phyloP scores from a whole-genome alignment of 2,329 filamentous ascomycete species.

The Alternaria arbusti region DNA sequence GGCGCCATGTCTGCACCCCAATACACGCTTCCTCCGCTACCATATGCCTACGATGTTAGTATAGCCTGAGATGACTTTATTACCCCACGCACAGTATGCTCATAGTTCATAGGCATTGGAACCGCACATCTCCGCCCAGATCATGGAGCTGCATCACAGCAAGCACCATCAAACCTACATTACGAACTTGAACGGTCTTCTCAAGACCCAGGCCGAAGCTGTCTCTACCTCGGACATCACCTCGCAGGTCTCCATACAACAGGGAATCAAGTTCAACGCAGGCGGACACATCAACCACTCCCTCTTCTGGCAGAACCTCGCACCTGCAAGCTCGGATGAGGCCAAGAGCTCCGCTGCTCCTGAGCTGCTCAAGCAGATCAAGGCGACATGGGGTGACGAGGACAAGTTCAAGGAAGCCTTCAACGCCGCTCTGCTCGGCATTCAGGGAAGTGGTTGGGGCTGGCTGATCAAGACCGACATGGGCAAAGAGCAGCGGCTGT shows the following conservation, averaged over 20 bases:
- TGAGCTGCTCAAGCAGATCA: slow-evolving; percentile 66
- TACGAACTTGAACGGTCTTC: slow-evolving; percentile 73
- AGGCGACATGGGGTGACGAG: slow-evolving; percentile 71
- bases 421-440: slow-evolving; percentile 67
- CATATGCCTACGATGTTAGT: slow-evolving; percentile 74
- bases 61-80: neutral
- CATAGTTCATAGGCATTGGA: slow-evolving; percentile 65
- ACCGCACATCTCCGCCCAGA: slow-evolving; percentile 75
- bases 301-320: slow-evolving; percentile 88
- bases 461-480: slow-evolving; percentile 76
- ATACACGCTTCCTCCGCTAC: slow-evolving; percentile 69
- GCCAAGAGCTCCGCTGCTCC: slow-evolving; percentile 64
- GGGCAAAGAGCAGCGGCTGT: slow-evolving; percentile 60
- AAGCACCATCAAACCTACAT: slow-evolving; percentile 84
- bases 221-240: slow-evolving; percentile 64
- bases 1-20: slow-evolving; percentile 47
- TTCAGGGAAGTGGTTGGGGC: slow-evolving; percentile 88
- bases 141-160: slow-evolving; percentile 81
- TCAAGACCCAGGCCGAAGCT: slow-evolving; percentile 66
- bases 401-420: slow-evolving; percentile 71
- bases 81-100: slow-evolving; percentile 1
- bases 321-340: slow-evolving; percentile 64
- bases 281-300: slow-evolving; percentile 94
- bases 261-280: slow-evolving; percentile 82
- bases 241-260: slow-evolving; percentile 70